Conservation (phyloP, 2,329 filamentous ascomycete species). For the Colletotrichum karsti region DNA sequence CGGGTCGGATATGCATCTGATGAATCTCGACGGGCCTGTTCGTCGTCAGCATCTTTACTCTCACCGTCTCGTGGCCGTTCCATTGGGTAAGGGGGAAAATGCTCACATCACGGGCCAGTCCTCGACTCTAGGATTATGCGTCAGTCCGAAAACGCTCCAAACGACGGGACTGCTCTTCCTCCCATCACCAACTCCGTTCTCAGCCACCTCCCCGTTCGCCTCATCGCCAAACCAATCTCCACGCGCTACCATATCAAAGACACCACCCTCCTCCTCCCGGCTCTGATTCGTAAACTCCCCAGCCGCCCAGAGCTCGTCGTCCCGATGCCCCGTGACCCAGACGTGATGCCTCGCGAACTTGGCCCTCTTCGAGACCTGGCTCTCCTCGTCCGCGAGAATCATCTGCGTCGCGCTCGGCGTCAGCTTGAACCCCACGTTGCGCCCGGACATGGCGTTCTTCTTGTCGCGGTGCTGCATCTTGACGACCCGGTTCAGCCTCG, state of each 20-base stretch:
- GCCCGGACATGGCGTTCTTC: conserved; percentile 57
- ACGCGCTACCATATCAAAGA: conserved; percentile 54
- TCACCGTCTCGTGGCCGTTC: too few species aligned
- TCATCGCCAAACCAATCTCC: conserved; percentile 52
- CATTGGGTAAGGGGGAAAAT: too few species aligned
- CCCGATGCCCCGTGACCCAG: conserved; percentile 59
- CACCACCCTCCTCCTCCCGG: conserved; percentile 49
- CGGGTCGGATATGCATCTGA: conserved; percentile 53
- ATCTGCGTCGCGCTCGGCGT: conserved; percentile 54
- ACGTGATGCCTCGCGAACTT: conserved; percentile 54
- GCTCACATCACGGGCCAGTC: conserved; percentile 62
- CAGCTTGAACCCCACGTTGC: conserved; percentile 59
- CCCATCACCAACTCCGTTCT: neutral
- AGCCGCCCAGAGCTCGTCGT: conserved; percentile 59
- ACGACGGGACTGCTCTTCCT: conserved; percentile 45
- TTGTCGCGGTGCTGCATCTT: conserved; percentile 56
- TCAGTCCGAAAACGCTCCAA: conserved; percentile 59
- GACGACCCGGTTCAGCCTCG: conserved; percentile 57
- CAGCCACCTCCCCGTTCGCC: neutral
- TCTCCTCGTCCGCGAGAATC: conserved; percentile 53
- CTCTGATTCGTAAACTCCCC: conserved; percentile 62
- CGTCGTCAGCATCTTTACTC: neutral
- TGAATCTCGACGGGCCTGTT: conserved; percentile 55
- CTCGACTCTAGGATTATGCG: conserved; percentile 57
- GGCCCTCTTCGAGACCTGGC: conserved; percentile 51